phyloP scores from a whole-genome alignment of 106 monocot species.

The Agapanthus africanus region DNA sequence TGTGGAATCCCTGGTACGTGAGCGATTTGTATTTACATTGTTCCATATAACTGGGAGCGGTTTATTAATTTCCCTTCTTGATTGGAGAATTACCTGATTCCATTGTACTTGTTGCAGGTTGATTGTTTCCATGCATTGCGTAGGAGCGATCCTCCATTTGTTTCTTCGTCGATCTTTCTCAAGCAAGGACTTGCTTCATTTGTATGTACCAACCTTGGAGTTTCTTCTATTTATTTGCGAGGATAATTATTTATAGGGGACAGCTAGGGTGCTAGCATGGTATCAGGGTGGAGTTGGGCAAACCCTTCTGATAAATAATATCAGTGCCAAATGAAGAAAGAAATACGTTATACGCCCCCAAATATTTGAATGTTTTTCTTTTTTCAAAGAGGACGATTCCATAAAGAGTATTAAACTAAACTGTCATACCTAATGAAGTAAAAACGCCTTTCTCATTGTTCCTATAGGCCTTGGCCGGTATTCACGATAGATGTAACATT shows the following conservation, averaged over 20 bases:
- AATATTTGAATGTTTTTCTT: too few species aligned
- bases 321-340: too few species aligned
- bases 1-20: conserved; percentile 74
- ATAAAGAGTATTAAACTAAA: too few species aligned
- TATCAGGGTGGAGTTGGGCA: too few species aligned
- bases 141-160: conserved; percentile 93
- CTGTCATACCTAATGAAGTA: too few species aligned
- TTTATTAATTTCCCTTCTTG: neutral
- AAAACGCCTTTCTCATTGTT: neutral
- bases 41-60: neutral
- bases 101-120: conserved; percentile 47
- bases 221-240: conserved; percentile 3
- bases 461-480: neutral
- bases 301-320: too few species aligned
- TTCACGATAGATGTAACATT: neutral
- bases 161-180: conserved; percentile 73
- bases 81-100: neutral
- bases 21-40: neutral
- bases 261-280: too few species aligned
- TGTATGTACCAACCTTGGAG: conserved; percentile 44
- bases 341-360: too few species aligned
- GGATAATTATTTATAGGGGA: too few species aligned
- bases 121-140: conserved; percentile 93
- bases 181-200: conserved; percentile 91
- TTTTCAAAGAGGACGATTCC: too few species aligned